A percentile compares a stretch with the other conserved stretches of the same genome.
Conservation (phyloP, 1,284 basidiomycete genomes). For the Ceratobasidium sp. region DNA sequence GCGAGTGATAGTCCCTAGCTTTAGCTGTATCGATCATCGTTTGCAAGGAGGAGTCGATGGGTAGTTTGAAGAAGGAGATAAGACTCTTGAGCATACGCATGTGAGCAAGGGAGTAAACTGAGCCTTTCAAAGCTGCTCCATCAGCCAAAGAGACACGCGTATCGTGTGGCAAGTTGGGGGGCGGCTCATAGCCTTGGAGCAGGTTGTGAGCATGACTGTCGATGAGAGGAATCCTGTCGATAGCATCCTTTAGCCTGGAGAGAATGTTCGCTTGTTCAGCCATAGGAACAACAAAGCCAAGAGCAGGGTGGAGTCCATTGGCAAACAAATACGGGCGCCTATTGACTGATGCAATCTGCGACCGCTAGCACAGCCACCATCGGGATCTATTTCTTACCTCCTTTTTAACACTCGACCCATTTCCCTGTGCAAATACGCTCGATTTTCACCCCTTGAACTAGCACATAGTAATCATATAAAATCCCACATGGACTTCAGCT, state of each 20-base stretch:
- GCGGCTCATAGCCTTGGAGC: conserved; percentile 60
- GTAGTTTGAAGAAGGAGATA: conserved; percentile 57
- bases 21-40: conserved; percentile 62
- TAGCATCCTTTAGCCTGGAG: neutral
- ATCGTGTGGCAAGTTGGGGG: conserved; percentile 64
- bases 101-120: conserved; percentile 66
- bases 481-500: too few species aligned
- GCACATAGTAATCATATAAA: too few species aligned
- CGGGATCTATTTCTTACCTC: too few species aligned
- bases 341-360: too few species aligned
- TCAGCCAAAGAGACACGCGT: conserved; percentile 71
- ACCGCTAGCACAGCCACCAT: too few species aligned
- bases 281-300: too few species aligned
- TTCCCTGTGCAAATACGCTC: too few species aligned
- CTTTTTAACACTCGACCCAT: neutral
- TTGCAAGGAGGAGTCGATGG: conserved; percentile 60
- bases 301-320: too few species aligned
- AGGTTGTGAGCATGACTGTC: conserved; percentile 83
- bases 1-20: conserved; percentile 61
- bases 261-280: neutral
- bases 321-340: too few species aligned
- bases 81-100: conserved; percentile 68
- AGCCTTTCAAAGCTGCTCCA: conserved; percentile 64
- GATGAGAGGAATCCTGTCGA: conserved; percentile 58
- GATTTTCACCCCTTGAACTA: too few species aligned